phyloP scores from a whole-genome alignment of 2,329 filamentous ascomycete species.

The Stagonosporopsis cucurbitacearum region DNA sequence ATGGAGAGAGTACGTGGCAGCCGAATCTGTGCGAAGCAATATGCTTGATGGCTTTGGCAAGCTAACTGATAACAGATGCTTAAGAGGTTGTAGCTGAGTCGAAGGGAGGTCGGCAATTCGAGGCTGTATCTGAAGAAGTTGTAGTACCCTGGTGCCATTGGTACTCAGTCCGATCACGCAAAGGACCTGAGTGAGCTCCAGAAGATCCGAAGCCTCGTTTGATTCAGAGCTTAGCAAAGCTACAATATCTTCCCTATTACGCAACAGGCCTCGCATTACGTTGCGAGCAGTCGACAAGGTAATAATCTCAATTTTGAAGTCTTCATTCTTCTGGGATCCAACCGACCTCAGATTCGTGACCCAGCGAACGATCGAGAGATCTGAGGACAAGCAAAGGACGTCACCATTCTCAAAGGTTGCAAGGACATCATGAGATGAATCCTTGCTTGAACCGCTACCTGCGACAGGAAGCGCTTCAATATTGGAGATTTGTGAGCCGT shows the following conservation, averaged over 20 bases:
- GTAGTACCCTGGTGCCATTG: slow-evolving; percentile 27
- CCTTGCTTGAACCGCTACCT: slow-evolving; percentile 21
- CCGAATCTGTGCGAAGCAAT: slow-evolving; percentile 5
- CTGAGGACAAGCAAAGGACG: slow-evolving; percentile 65
- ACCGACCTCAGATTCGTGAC: slow-evolving; percentile 30
- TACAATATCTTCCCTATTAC: slow-evolving; percentile 53
- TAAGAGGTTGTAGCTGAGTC: slow-evolving; percentile 37
- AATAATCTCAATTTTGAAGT: slow-evolving; percentile 42
- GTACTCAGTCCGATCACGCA: slow-evolving; percentile 38
- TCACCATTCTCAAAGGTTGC: slow-evolving; percentile 67
- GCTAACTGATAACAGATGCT: slow-evolving; percentile 42
- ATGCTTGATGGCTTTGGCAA: slow-evolving; percentile 32
- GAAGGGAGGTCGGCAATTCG: slow-evolving; percentile 41
- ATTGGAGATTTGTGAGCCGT: slow-evolving; percentile 32
- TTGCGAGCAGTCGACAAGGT: slow-evolving; percentile 47
- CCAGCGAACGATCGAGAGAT: slow-evolving; percentile 51
- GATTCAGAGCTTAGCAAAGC: slow-evolving; percentile 45
- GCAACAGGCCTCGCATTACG: slow-evolving; percentile 53
- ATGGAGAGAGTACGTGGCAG: slow-evolving; percentile 62
- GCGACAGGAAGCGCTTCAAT: slow-evolving; percentile 44
- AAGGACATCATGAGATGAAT: slow-evolving; percentile 57
- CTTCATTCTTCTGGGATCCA: slow-evolving; percentile 22
- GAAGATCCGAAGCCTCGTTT: slow-evolving; percentile 35
- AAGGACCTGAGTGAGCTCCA: slow-evolving; percentile 47
- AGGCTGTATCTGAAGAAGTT: slow-evolving; percentile 40